Percentiles rank a stretch among this genome's conserved stretches.
Evolutionary conservation across 1,284 basidiomycete species (phyloP).

Genomic region (Pseudozyma sp.): DNA sequence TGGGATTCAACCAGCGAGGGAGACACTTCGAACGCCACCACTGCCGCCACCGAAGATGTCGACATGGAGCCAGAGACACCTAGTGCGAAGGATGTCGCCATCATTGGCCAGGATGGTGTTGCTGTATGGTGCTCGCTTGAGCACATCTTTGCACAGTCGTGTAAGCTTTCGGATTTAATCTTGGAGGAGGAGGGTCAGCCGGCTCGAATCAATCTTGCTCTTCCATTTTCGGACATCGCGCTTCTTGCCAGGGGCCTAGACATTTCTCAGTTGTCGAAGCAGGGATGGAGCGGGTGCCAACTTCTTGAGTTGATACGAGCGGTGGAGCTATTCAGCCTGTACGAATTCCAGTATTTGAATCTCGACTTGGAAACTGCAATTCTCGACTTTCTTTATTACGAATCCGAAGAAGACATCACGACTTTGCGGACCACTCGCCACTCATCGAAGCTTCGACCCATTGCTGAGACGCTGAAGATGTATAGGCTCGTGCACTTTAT

Average conservation of each 20-base stretch:
- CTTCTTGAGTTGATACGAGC: neutral
- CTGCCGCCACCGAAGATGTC: neutral
- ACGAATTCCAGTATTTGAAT: neutral
- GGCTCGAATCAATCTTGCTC: neutral
- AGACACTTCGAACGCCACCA: neutral
- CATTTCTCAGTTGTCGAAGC: neutral
- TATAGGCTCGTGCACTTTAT: neutral
- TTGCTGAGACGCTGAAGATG: neutral
- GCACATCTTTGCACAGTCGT: neutral
- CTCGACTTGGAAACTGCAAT: neutral
- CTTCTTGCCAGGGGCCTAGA: neutral
- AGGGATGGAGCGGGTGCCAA: neutral
- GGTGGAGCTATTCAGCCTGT: constrained; percentile 4
- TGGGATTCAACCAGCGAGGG: neutral
- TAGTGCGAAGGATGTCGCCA: neutral
- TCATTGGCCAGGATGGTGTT: neutral
- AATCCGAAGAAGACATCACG: neutral
- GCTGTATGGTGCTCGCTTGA: neutral
- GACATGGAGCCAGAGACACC: neutral
- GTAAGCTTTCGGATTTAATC: neutral
- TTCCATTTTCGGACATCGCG: neutral
- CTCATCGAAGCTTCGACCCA: neutral
- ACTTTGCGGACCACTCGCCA: neutral
- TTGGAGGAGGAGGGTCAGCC: neutral
- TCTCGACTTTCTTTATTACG: neutral